Percentiles rank a stretch among this genome's conserved stretches.
These are phyloP conservation scores for Allium fistulosum DNA, from an alignment of 106 monocot species.

Conservation along the genomic window DNA sequence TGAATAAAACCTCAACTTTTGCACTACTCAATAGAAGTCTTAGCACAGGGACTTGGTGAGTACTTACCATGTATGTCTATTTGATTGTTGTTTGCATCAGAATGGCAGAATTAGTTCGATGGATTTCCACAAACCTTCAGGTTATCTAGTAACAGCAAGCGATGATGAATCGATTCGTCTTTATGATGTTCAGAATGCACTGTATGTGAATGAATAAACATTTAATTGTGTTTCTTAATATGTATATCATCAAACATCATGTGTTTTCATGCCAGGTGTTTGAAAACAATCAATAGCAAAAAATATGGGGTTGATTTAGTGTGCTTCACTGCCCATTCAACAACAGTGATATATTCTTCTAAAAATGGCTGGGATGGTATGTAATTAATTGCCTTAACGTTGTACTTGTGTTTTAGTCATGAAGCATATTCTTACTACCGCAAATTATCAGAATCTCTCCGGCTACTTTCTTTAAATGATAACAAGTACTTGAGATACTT, in stretches of 20 bases:
- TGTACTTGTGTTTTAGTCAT: constrained; percentile 5
- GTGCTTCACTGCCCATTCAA: constrained; percentile 84
- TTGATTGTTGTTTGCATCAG: constrained; percentile 24
- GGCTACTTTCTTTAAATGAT: constrained; percentile 90
- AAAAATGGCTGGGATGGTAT: constrained; percentile 99
- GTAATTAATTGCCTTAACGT: constrained; percentile 1
- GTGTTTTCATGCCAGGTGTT: constrained; percentile 47
- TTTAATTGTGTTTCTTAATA: neutral
- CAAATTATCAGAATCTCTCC: constrained; percentile 65
- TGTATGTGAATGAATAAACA: constrained; percentile 29
- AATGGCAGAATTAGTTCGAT: constrained; percentile 98
- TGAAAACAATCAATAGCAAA: constrained; percentile 99
- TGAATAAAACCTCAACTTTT: no score
- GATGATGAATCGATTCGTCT: constrained; percentile 98
- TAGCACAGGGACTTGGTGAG: no score
- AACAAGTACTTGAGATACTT: constrained; percentile 95
- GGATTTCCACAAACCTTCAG: constrained; percentile 84
- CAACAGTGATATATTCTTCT: constrained; percentile 91
- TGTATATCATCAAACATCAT: neutral
- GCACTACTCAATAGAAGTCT: no score
- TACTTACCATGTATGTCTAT: no score
- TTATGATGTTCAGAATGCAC: constrained; percentile 84
- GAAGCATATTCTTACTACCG: constrained; percentile 6
- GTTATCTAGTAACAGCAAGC: constrained; percentile 93
- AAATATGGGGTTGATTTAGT: constrained; percentile 99